phyloP scores from a whole-genome alignment of 768 basidiomycete species.

The Rossbeevera mucosa region DNA sequence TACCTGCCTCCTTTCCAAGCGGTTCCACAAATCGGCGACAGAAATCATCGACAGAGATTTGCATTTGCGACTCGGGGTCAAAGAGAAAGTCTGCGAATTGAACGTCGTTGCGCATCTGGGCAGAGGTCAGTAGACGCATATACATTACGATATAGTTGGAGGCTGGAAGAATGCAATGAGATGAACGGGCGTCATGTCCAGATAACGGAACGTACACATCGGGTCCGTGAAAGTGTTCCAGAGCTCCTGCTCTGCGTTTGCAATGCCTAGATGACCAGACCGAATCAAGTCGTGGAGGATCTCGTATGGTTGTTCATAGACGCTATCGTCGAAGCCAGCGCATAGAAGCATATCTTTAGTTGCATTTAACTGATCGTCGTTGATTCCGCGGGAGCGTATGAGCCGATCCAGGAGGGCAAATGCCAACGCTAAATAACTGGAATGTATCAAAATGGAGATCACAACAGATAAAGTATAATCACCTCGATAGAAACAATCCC shows the following conservation, averaged over 20 bases:
- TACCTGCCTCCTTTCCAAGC: slow-evolving; percentile 73
- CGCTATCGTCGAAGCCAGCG: slow-evolving; percentile 60
- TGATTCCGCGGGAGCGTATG: slow-evolving; percentile 43
- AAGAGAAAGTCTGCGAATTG: slow-evolving; percentile 68
- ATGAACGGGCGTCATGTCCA: neutral
- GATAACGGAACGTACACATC: slow-evolving; percentile 36
- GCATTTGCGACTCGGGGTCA: slow-evolving; percentile 64
- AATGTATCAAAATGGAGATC: slow-evolving; percentile 14
- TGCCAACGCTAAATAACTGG: slow-evolving; percentile 56
- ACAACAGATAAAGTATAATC: slow-evolving; percentile 21
- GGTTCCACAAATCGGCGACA: slow-evolving; percentile 77
- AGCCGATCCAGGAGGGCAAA: slow-evolving; percentile 80
- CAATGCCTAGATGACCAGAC: slow-evolving; percentile 35
- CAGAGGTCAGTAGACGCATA: slow-evolving; percentile 78
- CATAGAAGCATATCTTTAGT: slow-evolving; percentile 50
- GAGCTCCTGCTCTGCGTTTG: slow-evolving; percentile 30
- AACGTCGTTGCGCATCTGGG: slow-evolving; percentile 63
- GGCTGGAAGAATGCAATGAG: slow-evolving; percentile 31
- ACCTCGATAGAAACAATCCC: slow-evolving; percentile 93
- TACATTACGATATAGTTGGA: slow-evolving; percentile 76
- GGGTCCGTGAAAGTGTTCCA: slow-evolving; percentile 47
- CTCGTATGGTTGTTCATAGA: slow-evolving; percentile 75
- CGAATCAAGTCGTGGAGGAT: slow-evolving; percentile 50
- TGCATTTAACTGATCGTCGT: slow-evolving; percentile 44
- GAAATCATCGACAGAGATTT: slow-evolving; percentile 57